A percentile compares a stretch with the other conserved stretches of the same genome.
These are phyloP conservation scores for Anthracocystis panici-leucophaei DNA, from an alignment of 1,284 basidiomycete species.

Conservation along the genomic window DNA sequence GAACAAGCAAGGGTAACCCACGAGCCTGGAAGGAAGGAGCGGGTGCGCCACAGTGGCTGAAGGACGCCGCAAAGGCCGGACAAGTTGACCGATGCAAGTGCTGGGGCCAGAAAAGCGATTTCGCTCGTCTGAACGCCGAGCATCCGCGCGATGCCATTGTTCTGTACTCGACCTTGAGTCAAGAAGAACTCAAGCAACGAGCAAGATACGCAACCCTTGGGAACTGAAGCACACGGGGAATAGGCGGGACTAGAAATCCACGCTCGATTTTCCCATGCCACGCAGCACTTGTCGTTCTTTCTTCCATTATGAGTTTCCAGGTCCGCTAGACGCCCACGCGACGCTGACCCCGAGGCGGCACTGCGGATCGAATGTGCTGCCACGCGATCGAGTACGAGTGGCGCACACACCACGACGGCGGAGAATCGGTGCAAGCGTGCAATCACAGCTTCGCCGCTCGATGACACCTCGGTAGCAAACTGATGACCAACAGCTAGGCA, in stretches of 20 bases:
- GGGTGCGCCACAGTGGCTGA: constrained; percentile 6
- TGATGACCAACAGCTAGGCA: neutral
- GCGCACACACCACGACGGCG: constrained; percentile 1
- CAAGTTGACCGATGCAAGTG: neutral
- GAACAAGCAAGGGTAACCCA: neutral
- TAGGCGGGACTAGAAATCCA: neutral
- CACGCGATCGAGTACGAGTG: constrained; percentile 9
- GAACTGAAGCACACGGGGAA: neutral
- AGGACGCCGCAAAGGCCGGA: constrained; percentile 2
- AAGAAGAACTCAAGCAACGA: too few species aligned
- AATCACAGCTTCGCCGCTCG: constrained; percentile 6
- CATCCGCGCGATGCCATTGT: neutral
- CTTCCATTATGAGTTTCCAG: neutral
- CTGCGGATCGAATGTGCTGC: constrained; percentile 8
- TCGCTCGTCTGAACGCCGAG: constrained; percentile 2
- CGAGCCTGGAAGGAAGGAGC: neutral
- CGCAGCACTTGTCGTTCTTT: constrained; percentile 2
- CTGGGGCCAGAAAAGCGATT: too few species aligned
- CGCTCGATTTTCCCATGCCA: constrained; percentile 14
- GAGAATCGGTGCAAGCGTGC: neutral
- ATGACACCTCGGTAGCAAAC: constrained; percentile 1
- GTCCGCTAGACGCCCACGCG: constrained; percentile 25
- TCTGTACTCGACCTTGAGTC: too few species aligned
- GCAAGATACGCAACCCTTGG: neutral
- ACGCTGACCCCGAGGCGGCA: constrained; percentile 18